Base-by-base conservation (phyloP, 106 monocot species). In the Acorus calamus region DNA sequence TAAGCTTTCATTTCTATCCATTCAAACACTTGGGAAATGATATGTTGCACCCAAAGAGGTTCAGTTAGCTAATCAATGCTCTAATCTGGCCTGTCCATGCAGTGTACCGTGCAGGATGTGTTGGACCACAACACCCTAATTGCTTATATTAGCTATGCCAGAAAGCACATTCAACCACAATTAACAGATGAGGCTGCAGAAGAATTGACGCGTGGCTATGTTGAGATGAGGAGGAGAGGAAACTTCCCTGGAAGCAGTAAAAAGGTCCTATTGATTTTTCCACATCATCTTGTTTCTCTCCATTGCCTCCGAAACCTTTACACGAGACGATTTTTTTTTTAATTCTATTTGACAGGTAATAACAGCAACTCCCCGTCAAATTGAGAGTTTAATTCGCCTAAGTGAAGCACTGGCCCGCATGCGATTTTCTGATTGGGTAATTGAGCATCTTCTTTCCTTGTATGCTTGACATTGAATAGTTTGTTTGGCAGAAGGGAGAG, bases 151-250 rank as follows among this genome's bases (percentile, higher is more conserved):
- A 92, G 92, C 72, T 98, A 98, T 74, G 98, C 98, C 49, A 87
- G 85, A 64, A 98, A 86, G 70, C 77, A 98, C 57, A 79, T 98
- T 69, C 85, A 92, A 61, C 98, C 88, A 5, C 71, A 69, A 62
- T 67, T 99, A 63, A 86, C 92, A 58, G 98, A 99, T 77, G 98
- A 88, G 72, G 92, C 98, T 73, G 88, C 98, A 68, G 98, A 99
- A 75, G 80, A 83, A 66, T 62, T 99, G 52, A 88, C 84, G 5
- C 69, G 79, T 44, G 77, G 85, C 42, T 99, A 99, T 71, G 92
- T 99, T 52, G 92, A 99, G 63, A 82, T 99, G 92, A 78, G 98
- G 65, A 84, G 73, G 71, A 88, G 86, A 78, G 98, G 92, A 44
- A 99, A 99, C 44, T 77, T 83, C 63, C 88, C 92, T 49, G 92